phyloP scores from a whole-genome alignment of 129 eudicot species.

The Arctium lappa region DNA sequence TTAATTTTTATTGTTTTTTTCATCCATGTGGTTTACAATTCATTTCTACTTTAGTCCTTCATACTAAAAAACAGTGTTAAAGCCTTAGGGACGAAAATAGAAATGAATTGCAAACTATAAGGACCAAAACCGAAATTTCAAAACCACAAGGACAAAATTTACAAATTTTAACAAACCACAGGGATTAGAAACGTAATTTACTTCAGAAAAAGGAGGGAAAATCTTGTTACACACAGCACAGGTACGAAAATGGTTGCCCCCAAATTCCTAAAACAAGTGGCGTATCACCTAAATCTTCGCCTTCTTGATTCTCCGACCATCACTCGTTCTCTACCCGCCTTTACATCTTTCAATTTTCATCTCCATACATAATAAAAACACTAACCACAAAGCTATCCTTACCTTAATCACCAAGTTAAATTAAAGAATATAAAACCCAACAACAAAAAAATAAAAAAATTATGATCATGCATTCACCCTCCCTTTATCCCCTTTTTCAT shows the following conservation, averaged over 20 bases:
- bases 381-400: slow-evolving; percentile 56
- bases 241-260: slow-evolving; percentile 19
- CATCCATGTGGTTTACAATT: too few species aligned
- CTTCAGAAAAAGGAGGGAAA: neutral
- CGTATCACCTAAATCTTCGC: slow-evolving; percentile 31
- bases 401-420: slow-evolving; percentile 53
- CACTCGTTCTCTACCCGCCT: slow-evolving; percentile 16
- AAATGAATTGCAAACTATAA: too few species aligned
- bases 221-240: slow-evolving; percentile 5
- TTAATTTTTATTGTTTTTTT: too few species aligned
- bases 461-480: neutral
- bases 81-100: too few species aligned
- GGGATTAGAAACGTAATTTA: too few species aligned
- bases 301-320: slow-evolving; percentile 35
- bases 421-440: slow-evolving; percentile 6
- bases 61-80: too few species aligned
- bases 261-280: neutral
- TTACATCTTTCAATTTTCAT: neutral
- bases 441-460: too few species aligned
- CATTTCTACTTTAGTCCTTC: too few species aligned
- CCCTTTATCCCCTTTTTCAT: neutral
- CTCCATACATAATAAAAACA: slow-evolving; percentile 7
- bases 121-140: too few species aligned
- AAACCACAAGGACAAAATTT: too few species aligned
- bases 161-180: too few species aligned